These are phyloP conservation scores for Pochonia chlamydosporia DNA, from an alignment of 2,329 filamentous ascomycete species.

Conservation along the genomic window DNA sequence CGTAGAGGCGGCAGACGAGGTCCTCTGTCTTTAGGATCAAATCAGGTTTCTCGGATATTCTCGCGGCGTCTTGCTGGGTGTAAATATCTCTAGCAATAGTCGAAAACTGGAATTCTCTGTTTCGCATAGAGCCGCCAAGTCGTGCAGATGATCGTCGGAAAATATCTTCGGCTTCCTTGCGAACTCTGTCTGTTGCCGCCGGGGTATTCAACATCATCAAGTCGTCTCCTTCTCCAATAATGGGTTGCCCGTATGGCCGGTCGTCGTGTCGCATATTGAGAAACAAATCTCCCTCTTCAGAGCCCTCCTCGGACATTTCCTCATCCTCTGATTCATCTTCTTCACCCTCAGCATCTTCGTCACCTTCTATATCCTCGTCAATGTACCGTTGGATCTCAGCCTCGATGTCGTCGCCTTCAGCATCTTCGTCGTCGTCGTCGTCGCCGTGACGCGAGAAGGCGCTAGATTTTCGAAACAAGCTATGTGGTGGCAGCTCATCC, in stretches of 20 bases:
- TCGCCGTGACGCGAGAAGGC: conserved; percentile 9
- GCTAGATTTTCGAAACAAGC: conserved; percentile 24
- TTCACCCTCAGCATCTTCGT: conserved; percentile 25
- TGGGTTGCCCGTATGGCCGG: conserved; percentile 29
- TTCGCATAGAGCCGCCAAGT: conserved; percentile 34
- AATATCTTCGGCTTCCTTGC: conserved; percentile 50
- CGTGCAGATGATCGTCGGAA: conserved; percentile 47
- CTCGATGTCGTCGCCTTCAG: conserved; percentile 25
- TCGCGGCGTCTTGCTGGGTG: conserved; percentile 47
- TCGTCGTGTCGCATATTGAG: conserved; percentile 41
- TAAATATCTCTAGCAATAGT: conserved; percentile 68
- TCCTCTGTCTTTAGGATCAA: conserved; percentile 73
- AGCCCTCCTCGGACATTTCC: conserved; percentile 33
- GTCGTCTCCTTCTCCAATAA: conserved; percentile 42
- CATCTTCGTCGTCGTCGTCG: conserved; percentile 18
- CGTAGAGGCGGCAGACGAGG: conserved; percentile 59
- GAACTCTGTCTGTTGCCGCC: conserved; percentile 46
- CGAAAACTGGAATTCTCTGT: conserved; percentile 58
- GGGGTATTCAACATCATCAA: conserved; percentile 51
- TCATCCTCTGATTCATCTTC: conserved; percentile 34
- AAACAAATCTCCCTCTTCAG: conserved; percentile 42
- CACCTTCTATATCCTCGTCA: conserved; percentile 30
- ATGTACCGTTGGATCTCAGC: conserved; percentile 31
- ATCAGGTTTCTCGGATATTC: conserved; percentile 62
- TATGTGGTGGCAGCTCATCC: conserved; percentile 25